Evolutionary conservation across 306 rosid genomes (phyloP).

Genomic region (Delonix regia): DNA sequence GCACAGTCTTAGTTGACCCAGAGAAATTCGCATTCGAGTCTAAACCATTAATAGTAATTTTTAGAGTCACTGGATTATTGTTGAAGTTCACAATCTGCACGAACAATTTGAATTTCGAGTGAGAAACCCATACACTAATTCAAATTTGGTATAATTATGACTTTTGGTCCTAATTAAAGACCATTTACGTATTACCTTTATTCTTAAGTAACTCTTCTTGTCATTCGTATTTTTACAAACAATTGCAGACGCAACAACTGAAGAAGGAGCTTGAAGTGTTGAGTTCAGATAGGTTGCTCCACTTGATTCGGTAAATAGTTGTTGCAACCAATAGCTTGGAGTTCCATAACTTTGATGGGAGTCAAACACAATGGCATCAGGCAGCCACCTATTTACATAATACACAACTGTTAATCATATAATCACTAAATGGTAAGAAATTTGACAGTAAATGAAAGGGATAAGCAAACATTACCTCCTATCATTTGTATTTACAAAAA

Average conservation of each 20-base stretch:
- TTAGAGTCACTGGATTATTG: background rate
- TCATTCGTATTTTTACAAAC: background rate
- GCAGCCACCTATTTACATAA: background rate
- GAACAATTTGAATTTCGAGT: background rate
- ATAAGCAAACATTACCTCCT: background rate
- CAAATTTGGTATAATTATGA: background rate
- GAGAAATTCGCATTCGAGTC: background rate
- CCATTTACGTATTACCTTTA: background rate
- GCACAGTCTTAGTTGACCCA: background rate
- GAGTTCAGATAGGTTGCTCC: background rate
- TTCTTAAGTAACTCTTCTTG: background rate
- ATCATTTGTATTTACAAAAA: background rate
- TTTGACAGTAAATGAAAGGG: no score
- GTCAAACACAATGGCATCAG: background rate
- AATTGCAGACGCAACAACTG: background rate
- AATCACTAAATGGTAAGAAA: no score
- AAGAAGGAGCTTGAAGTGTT: background rate
- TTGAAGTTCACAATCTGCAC: background rate
- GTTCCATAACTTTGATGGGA: background rate
- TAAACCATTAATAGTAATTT: background rate
- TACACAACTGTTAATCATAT: no score
- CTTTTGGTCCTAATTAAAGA: background rate
- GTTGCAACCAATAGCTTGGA: background rate
- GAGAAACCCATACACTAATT: background rate
- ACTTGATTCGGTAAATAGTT: background rate